Evolutionary conservation across 164 flowering plant genomes (phyloP), one percentile per base, ranked within the genome.

Genomic region (Cinnamomum micranthum): DNA sequence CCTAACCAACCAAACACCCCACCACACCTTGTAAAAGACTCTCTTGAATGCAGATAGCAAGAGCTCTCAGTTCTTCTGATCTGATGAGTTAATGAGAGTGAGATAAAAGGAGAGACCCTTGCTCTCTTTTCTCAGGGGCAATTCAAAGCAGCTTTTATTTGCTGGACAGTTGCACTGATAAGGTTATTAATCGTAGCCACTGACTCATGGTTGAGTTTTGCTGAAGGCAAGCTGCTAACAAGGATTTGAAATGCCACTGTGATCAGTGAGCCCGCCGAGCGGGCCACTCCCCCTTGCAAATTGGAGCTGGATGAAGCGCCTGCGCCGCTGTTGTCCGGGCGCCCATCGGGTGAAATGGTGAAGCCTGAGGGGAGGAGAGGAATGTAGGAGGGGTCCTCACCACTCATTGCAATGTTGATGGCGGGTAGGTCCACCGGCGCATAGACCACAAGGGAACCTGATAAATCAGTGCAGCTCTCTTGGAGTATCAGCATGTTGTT

Each of bases 401-500:
- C 97, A 51, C 89, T 87, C 91, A 92, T 89, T 50, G 98, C 97
- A 31, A 89, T 67, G 85, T 90, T 88, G 77, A 92, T 87, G 22
- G 90, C 80, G 0, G 86, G 86, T 4, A 94, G 79, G 60, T 94
- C 98, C 0, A 92, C 90, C 0, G 98, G 92, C 71, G 91, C 77
- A 78, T 92, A 92, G 2, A 90, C 90, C 0, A 94, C 87, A 0
- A 91, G 81, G 3, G 95, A 87, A 0, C 94, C 97, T 7, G 94
- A 91, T 50, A 90, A 74, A 74, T 92, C 98, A 24, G 82, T 83
- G 82, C 90, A 90, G 81, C 94, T 88, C 80, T 94, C 98, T 81
- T 94, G 98, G 6, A 94, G 94, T 51, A 94, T 86, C 72, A 93
- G 76, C 95, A 90, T 88, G 84, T 89, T 90, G 88, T 88, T 93